Evolutionary conservation across 306 rosid species (phyloP).

Genomic region (Herpetospermum pedunculosum): DNA sequence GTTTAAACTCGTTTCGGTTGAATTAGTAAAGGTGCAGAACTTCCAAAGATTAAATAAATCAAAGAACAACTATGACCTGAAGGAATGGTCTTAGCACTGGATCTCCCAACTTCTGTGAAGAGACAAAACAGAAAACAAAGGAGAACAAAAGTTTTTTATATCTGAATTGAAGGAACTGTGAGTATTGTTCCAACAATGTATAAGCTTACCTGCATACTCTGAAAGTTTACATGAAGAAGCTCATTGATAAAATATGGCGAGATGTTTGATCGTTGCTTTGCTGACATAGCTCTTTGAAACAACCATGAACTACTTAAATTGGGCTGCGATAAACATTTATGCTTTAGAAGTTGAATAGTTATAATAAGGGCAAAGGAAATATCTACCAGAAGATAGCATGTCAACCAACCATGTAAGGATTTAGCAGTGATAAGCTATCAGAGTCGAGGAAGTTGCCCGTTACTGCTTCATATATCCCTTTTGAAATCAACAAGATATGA

Average conservation of each 20-base stretch:
- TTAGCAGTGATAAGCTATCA: conserved; percentile 62
- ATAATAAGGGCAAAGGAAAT: conserved; percentile 6
- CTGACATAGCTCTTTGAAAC: conserved; percentile 99
- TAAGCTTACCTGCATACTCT: conserved; percentile 59
- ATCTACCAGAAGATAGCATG: conserved; percentile 7
- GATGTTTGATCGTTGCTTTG: conserved; percentile 51
- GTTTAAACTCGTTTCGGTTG: neutral
- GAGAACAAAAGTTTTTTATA: neutral
- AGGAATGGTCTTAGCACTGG: conserved; percentile 87
- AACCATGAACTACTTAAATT: conserved; percentile 92
- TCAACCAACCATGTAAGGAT: conserved; percentile 82
- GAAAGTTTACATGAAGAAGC: conserved; percentile 68
- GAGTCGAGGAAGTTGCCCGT: conserved; percentile 60
- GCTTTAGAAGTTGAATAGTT: conserved; percentile 14
- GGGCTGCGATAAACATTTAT: conserved; percentile 45
- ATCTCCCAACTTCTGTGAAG: conserved; percentile 76
- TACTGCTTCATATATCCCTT: conserved; percentile 83
- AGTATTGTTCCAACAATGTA: neutral
- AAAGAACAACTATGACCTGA: conserved; percentile 37
- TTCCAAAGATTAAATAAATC: neutral
- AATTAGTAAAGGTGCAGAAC: conserved; percentile 3
- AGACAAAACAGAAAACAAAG: conserved; percentile 8
- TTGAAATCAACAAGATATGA: conserved; percentile 15
- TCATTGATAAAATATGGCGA: conserved; percentile 75
- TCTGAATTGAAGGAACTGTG: neutral